These are phyloP conservation scores for Capsicum rhomboideum DNA, from an alignment of 257 asterid species.

Conservation along the genomic window DNA sequence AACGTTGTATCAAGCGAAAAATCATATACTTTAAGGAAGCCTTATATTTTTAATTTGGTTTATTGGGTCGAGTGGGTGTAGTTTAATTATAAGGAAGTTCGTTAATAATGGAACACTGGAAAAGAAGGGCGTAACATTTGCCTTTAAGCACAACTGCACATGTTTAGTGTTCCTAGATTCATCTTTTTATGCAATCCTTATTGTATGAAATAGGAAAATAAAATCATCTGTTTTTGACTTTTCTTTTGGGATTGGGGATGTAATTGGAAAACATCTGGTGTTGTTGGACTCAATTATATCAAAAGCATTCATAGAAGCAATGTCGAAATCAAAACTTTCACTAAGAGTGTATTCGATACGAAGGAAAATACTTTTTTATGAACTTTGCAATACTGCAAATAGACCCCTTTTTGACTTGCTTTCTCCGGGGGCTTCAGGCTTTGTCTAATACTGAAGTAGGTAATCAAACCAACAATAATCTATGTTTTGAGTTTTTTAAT, in stretches of 20 bases:
- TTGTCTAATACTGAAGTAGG: background rate
- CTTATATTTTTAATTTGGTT: background rate
- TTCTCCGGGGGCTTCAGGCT: background rate
- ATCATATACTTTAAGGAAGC: background rate
- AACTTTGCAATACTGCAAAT: background rate
- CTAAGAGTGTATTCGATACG: background rate
- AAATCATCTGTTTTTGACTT: background rate
- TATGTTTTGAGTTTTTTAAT: background rate
- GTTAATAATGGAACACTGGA: background rate
- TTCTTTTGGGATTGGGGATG: background rate
- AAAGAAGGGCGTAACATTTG: background rate
- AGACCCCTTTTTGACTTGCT: background rate
- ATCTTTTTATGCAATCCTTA: background rate
- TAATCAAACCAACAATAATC: background rate
- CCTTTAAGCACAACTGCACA: background rate
- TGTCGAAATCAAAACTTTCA: background rate
- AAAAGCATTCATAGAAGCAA: background rate
- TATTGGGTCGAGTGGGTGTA: background rate
- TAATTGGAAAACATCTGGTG: background rate
- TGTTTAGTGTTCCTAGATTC: background rate
- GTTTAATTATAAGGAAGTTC: background rate
- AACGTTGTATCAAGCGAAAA: background rate
- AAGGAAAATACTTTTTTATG: background rate
- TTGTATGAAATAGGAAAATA: too few relatives aligned
- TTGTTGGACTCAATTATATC: background rate